Percentiles rank a stretch among this genome's conserved stretches.
phyloP scores from a whole-genome alignment of 2,329 filamentous ascomycete genomes.

The Neofusicoccum laricinum region DNA sequence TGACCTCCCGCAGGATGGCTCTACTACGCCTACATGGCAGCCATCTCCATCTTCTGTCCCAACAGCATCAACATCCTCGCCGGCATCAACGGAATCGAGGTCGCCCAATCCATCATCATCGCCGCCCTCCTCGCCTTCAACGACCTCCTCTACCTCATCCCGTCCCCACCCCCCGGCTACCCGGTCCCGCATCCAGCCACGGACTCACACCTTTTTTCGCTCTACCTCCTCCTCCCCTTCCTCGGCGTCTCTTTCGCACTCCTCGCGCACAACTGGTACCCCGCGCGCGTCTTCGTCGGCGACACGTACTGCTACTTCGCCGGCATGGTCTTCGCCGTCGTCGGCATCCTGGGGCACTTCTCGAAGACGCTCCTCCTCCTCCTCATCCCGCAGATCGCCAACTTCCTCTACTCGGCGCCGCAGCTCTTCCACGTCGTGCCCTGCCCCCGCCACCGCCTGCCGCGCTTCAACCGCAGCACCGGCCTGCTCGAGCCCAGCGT shows the following conservation, averaged over 20 bases:
- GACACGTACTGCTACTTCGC: conserved; percentile 99
- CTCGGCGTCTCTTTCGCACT: conserved; percentile 87
- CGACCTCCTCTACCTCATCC: conserved; percentile 78
- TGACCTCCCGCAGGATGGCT: conserved; percentile 37
- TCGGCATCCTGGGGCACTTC: conserved; percentile 95
- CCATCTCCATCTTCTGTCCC: conserved; percentile 93
- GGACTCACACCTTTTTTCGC: conserved; percentile 92
- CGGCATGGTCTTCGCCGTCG: conserved; percentile 97
- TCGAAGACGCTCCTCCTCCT: conserved; percentile 92
- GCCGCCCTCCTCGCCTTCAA: conserved; percentile 80
- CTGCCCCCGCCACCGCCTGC: conserved; percentile 88
- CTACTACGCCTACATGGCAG: conserved; percentile 97
- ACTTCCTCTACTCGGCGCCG: conserved; percentile 89
- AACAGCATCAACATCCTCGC: conserved; percentile 99
- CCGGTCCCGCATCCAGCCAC: conserved; percentile 89
- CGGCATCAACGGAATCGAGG: conserved; percentile 98
- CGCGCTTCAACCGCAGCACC: conserved; percentile 80
- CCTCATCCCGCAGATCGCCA: conserved; percentile 91
- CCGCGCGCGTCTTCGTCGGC: conserved; percentile 90
- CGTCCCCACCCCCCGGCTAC: conserved; percentile 52
- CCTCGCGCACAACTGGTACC: conserved; percentile 91
- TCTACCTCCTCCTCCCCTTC: conserved; percentile 93
- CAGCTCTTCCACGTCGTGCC: conserved; percentile 88
- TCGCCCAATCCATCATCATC: conserved; percentile 89
- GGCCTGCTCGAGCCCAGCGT: conserved; percentile 84